phyloP scores from a whole-genome alignment of 2,329 filamentous ascomycete species.

The Ascomycota sp. region DNA sequence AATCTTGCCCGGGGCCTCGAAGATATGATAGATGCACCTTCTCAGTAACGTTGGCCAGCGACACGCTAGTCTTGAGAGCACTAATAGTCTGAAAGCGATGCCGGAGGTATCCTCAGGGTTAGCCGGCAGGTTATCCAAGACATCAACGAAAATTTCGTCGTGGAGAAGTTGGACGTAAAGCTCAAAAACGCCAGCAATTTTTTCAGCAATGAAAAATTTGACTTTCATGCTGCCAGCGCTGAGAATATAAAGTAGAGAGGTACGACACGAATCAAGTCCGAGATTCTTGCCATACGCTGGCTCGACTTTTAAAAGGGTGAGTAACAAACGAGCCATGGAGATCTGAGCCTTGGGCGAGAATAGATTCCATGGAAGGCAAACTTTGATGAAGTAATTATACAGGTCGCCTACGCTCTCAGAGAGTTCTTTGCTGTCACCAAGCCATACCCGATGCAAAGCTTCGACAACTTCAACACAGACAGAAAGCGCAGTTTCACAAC shows the following conservation, averaged over 20 bases:
- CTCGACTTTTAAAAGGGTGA: constrained; percentile 45
- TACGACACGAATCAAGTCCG: constrained; percentile 38
- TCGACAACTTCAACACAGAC: constrained; percentile 48
- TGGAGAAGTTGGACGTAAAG: constrained; percentile 69
- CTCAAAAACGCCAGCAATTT: constrained; percentile 55
- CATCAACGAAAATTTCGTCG: constrained; percentile 65
- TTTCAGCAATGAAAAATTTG: constrained; percentile 54
- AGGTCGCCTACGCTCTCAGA: constrained; percentile 50
- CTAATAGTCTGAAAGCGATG: constrained; percentile 63
- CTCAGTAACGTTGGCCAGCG: constrained; percentile 72
- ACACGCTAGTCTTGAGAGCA: constrained; percentile 58
- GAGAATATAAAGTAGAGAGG: constrained; percentile 56
- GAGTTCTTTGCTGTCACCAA: constrained; percentile 35
- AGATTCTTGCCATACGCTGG: constrained; percentile 44
- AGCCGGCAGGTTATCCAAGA: constrained; percentile 58
- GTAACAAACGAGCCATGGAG: constrained; percentile 45
- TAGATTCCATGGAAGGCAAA: constrained; percentile 43
- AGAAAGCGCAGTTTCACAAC: constrained; percentile 53
- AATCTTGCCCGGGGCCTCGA: constrained; percentile 68
- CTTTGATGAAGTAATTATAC: constrained; percentile 57
- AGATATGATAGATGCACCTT: constrained; percentile 79
- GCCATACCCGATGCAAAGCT: constrained; percentile 43
- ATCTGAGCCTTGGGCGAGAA: constrained; percentile 51
- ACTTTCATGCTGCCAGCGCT: constrained; percentile 44
- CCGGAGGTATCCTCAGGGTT: constrained; percentile 57